Conservation (phyloP, 2,329 filamentous ascomycete species). For the Pestalotiopsis sp. region DNA sequence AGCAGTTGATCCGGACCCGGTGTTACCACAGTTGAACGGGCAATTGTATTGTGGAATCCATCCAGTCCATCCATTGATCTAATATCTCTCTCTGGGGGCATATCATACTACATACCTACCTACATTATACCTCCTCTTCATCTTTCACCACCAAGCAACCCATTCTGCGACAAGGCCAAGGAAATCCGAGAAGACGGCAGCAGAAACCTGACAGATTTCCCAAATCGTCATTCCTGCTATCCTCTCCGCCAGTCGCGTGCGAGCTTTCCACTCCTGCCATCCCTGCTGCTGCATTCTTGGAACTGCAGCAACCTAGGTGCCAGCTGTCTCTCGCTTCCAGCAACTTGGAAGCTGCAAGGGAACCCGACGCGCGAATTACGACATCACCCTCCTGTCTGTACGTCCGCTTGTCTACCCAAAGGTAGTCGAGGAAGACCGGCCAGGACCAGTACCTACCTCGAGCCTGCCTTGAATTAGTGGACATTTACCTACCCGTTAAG, state of each 20-base stretch:
- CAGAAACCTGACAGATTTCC: constrained; percentile 8
- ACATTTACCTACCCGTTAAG: too few species aligned
- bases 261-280: neutral
- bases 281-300: neutral
- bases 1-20: neutral
- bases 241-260: constrained; percentile 3
- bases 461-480: neutral
- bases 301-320: neutral
- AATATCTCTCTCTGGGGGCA: neutral
- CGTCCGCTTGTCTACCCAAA: too few species aligned
- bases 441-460: neutral
- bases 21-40: neutral
- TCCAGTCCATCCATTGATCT: neutral
- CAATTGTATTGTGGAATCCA: neutral
- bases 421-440: too few species aligned
- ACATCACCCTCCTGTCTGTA: neutral
- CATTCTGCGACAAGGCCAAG: neutral
- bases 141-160: neutral
- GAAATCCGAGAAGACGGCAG: neutral
- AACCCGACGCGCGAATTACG: constrained; percentile 11
- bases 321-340: constrained; percentile 12
- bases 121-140: neutral
- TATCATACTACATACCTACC: neutral
- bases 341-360: constrained; percentile 11
- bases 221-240: constrained; percentile 12